A percentile compares a stretch with the other conserved stretches of the same genome.
These are phyloP conservation scores for Neoascochyta sp. DNA, from an alignment of 2,329 filamentous ascomycete genomes.

Conservation along the genomic window DNA sequence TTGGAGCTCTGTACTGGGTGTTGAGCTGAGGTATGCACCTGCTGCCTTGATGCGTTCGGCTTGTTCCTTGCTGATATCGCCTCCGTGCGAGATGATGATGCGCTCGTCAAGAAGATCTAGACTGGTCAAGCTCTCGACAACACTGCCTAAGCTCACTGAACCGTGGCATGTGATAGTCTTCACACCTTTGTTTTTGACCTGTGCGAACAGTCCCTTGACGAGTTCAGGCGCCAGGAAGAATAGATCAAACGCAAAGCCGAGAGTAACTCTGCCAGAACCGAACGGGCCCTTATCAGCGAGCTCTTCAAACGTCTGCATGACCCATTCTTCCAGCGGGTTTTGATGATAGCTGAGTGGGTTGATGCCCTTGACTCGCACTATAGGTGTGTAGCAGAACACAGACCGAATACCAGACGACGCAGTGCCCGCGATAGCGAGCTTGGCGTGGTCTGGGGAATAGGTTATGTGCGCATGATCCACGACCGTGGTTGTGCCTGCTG, in stretches of 20 bases:
- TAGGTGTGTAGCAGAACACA: slow-evolving; percentile 42
- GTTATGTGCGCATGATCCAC: slow-evolving; percentile 54
- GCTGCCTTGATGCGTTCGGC: slow-evolving; percentile 34
- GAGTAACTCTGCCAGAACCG: slow-evolving; percentile 33
- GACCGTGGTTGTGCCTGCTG: slow-evolving; percentile 52
- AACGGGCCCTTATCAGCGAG: slow-evolving; percentile 30
- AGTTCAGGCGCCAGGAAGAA: slow-evolving; percentile 40
- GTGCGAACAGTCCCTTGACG: slow-evolving; percentile 38
- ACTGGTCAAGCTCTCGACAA: slow-evolving; percentile 21
- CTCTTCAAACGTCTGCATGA: slow-evolving; percentile 36
- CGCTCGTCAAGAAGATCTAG: slow-evolving; percentile 43
- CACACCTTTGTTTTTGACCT: slow-evolving; percentile 36
- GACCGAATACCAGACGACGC: slow-evolving; percentile 47
- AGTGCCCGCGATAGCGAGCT: slow-evolving; percentile 41
- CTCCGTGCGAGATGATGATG: slow-evolving; percentile 44
- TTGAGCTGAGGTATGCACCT: slow-evolving; percentile 42
- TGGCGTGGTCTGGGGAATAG: slow-evolving; percentile 27
- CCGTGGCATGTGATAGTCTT: slow-evolving; percentile 45
- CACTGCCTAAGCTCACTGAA: slow-evolving; percentile 8
- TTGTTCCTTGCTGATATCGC: slow-evolving; percentile 32
- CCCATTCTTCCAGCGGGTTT: slow-evolving; percentile 46
- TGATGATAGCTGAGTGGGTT: slow-evolving; percentile 48
- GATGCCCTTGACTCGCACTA: slow-evolving; percentile 36
- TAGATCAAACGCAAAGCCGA: slow-evolving; percentile 47
- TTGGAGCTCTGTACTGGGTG: slow-evolving; percentile 52